Evolutionary conservation across 768 basidiomycete genomes (phyloP), one percentile per base, ranked within the genome.

Genomic region (Trametes cubensis): DNA sequence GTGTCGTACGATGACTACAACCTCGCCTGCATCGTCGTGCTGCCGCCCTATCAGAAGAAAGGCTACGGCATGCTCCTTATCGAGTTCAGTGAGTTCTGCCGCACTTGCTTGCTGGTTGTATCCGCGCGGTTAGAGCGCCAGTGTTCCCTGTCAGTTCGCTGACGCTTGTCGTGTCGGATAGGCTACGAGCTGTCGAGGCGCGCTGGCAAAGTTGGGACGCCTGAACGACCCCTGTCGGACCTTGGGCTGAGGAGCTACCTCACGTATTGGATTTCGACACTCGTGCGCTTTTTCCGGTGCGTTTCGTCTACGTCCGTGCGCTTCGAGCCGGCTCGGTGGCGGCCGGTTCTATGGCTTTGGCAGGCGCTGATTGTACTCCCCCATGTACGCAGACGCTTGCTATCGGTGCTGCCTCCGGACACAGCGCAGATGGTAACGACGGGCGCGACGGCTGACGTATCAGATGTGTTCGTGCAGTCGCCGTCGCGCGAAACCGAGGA

Each of bases 1-100:
- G 73, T 90, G 34, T 96, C 95, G 1, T 96, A 94, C 65, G 97
- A 99, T 67, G 92, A 96, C 68, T 97, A 95, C 77, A 99, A 99
- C 71, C 83, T 99, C 10, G 96, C 96, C 3, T 95, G 94, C 74
- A 99, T 99, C 68, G 88, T 98, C 67, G 92, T 91, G 7, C 84
- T 99, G 44, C 97, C 97, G 2, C 97, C 95, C 18, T 94, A 88
- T 70, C 96, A 98, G 70, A 82, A 86, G 60, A 84, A 88, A 67
- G 92, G 94, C 6, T 97, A 90, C 69, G 97, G 96, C 2, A 94
- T 92, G 82, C 86, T 98, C 25, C 83, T 99, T 82, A 98, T 98
- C 65, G 96, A 99, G 77, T 97, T 98, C 80, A 98, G 96, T 96
- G 71, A 46, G 93, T 44, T 34, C 34, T 34, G 34, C 39, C 45